Percentiles rank a stretch among this genome's conserved stretches.
phyloP scores from a whole-genome alignment of 2,329 filamentous ascomycete genomes.

The Trichoderma sp. region DNA sequence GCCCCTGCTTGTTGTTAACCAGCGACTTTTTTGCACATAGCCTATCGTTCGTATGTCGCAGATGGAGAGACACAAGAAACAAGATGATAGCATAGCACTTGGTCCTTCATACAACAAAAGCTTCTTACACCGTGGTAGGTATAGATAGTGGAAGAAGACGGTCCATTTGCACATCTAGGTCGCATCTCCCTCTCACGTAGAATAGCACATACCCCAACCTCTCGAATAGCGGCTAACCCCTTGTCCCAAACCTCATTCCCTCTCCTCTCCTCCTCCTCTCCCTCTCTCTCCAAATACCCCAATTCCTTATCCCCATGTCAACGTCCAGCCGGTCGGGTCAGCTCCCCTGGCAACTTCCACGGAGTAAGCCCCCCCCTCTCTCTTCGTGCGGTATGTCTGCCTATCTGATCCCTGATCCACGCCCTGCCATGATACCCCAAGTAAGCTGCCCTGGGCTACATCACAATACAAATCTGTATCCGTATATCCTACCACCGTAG shows the following conservation, averaged over 20 bases:
- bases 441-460: too few relatives aligned
- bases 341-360: background rate
- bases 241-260: background rate
- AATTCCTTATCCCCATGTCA: background rate
- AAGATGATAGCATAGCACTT: background rate
- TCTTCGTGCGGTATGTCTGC: background rate
- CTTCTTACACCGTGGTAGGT: too few relatives aligned
- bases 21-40: too few relatives aligned
- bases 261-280: background rate
- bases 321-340: conserved; percentile 24
- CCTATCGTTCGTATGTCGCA: background rate
- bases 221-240: background rate
- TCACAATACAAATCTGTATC: too few relatives aligned
- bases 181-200: background rate
- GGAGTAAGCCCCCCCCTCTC: background rate
- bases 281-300: background rate
- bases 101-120: too few relatives aligned
- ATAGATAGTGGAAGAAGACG: too few relatives aligned
- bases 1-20: background rate
- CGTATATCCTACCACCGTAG: too few relatives aligned
- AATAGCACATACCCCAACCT: background rate
- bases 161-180: too few relatives aligned
- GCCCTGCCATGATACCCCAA: too few relatives aligned
- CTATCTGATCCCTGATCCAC: background rate
- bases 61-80: too few relatives aligned